Percentiles rank a stretch among this genome's conserved stretches.
These are phyloP conservation scores for Citrullus colocynthis DNA, from an alignment of 306 rosid species.

Conservation along the genomic window DNA sequence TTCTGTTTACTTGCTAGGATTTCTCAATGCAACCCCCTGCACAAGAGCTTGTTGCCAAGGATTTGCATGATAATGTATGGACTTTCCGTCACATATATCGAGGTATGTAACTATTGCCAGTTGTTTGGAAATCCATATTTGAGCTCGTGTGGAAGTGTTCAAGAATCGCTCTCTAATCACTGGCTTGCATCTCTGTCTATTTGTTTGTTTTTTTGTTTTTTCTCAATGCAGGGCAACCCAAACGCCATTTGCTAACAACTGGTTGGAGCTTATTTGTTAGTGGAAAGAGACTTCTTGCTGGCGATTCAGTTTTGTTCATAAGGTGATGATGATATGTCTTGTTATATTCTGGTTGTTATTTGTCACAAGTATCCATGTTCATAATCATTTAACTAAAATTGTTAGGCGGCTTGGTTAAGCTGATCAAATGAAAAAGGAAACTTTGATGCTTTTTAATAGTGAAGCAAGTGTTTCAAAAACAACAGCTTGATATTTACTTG, in stretches of 20 bases:
- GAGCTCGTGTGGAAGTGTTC: background rate
- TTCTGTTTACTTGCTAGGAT: constrained; percentile 35
- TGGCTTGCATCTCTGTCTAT: background rate
- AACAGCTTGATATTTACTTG: background rate
- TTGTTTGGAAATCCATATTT: background rate
- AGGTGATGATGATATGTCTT: constrained; percentile 29
- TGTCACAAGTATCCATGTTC: background rate
- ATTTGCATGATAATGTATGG: constrained; percentile 80
- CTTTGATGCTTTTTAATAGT: background rate
- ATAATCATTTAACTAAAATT: background rate
- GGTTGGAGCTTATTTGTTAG: constrained; percentile 97
- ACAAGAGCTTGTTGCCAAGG: constrained; percentile 82
- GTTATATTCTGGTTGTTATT: background rate
- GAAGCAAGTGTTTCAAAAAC: background rate
- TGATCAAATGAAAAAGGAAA: background rate
- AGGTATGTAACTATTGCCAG: constrained; percentile 25
- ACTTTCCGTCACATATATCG: constrained; percentile 93
- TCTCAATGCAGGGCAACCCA: constrained; percentile 72
- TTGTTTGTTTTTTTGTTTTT: background rate
- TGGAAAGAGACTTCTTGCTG: constrained; percentile 87
- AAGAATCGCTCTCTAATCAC: background rate
- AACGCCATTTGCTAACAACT: constrained; percentile 92
- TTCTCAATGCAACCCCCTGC: constrained; percentile 92
- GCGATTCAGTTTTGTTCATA: constrained; percentile 87
- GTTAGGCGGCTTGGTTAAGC: background rate